Conservation (phyloP, 371 early-diverging fungal genomes). For the Coemansia sp. region DNA sequence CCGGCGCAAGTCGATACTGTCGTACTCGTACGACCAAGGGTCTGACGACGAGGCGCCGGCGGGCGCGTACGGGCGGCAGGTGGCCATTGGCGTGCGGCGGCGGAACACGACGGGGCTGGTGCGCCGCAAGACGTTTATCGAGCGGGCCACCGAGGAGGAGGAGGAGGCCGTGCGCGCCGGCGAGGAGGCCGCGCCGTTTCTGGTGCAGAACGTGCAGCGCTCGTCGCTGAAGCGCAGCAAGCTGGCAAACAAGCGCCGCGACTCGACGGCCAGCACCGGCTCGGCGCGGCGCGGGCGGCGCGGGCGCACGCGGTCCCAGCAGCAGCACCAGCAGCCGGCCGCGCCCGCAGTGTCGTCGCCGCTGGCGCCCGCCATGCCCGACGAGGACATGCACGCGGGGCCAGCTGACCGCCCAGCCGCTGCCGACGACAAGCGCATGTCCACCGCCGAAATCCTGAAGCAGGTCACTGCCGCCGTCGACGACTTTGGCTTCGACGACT, state of each 20-base stretch:
- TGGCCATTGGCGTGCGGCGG: constrained; percentile 20
- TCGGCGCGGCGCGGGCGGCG: constrained; percentile 9
- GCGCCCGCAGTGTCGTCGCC: constrained; percentile 37
- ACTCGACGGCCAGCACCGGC: constrained; percentile 37
- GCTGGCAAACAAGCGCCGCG: constrained; percentile 52
- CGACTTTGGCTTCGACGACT: constrained; percentile 42
- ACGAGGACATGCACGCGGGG: constrained; percentile 9
- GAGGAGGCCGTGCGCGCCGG: neutral
- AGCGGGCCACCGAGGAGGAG: constrained; percentile 38
- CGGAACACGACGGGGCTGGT: constrained; percentile 43
- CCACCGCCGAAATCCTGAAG: constrained; percentile 42
- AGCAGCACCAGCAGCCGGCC: constrained; percentile 9
- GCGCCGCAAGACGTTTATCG: constrained; percentile 42
- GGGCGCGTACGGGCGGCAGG: neutral
- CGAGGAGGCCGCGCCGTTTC: constrained; percentile 36
- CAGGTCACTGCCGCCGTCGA: constrained; percentile 46
- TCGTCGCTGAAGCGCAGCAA: constrained; percentile 54
- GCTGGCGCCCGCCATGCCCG: constrained; percentile 12
- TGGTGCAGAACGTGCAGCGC: constrained; percentile 42
- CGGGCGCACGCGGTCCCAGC: neutral
- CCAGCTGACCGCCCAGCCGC: neutral
- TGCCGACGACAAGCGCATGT: constrained; percentile 21
- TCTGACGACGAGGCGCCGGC: constrained; percentile 3
- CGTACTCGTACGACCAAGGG: constrained; percentile 34
- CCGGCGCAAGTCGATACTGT: constrained; percentile 48